phyloP scores from a whole-genome alignment of 805 yeast genomes.

The Ogataea methylovora region DNA sequence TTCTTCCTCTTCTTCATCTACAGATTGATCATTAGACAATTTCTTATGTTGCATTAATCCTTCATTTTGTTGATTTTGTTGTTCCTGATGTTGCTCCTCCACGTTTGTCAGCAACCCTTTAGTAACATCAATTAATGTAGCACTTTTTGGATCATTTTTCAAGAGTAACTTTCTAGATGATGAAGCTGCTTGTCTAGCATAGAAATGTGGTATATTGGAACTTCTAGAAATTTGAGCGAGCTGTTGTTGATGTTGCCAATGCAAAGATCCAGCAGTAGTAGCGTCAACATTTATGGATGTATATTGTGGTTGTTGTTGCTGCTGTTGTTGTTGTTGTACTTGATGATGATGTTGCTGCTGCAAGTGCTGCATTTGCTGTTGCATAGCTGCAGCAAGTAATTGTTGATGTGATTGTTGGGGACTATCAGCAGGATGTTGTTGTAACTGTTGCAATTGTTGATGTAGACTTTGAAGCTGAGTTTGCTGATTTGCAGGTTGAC shows the following conservation, averaged over 20 bases:
- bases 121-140: slow-evolving; percentile 33
- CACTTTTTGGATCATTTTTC: slow-evolving; percentile 25
- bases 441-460: slow-evolving; percentile 22
- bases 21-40: slow-evolving; percentile 23
- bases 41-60: slow-evolving; percentile 29
- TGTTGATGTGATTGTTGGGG: slow-evolving; percentile 22
- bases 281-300: slow-evolving; percentile 26
- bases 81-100: slow-evolving; percentile 17
- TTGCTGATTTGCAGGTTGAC: slow-evolving; percentile 17
- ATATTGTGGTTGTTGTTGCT: slow-evolving; percentile 17
- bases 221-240: slow-evolving; percentile 64
- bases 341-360: slow-evolving; percentile 18
- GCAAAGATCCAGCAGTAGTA: slow-evolving; percentile 28
- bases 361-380: slow-evolving; percentile 15
- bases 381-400: slow-evolving; percentile 19
- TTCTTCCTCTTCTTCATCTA: slow-evolving; percentile 58
- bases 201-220: slow-evolving; percentile 65
- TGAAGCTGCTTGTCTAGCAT: slow-evolving; percentile 78
- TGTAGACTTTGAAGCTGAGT: slow-evolving; percentile 15
- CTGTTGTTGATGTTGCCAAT: slow-evolving; percentile 78
- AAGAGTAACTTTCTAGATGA: slow-evolving; percentile 40
- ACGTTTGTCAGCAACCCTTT: slow-evolving; percentile 27
- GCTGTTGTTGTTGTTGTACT: slow-evolving; percentile 17
- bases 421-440: slow-evolving; percentile 25
- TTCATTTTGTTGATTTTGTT: slow-evolving; percentile 8